A percentile compares a stretch with the other conserved stretches of the same genome.
These are phyloP conservation scores for Cladorrhinum sp. DNA, from an alignment of 2,329 filamentous ascomycete species.

Conservation along the genomic window DNA sequence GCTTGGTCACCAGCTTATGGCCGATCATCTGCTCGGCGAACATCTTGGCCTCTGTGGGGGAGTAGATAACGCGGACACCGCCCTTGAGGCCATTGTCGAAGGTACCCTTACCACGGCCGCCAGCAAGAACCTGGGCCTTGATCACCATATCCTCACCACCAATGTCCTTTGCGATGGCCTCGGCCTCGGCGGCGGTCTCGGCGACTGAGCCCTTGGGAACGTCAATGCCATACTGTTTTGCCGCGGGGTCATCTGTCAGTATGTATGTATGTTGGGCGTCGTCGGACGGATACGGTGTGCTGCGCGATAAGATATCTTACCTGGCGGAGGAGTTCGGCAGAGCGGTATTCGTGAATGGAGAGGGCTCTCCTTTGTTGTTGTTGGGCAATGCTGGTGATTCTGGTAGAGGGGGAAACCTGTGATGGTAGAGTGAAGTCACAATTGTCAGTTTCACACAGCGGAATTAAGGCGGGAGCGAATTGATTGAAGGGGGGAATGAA, in stretches of 20 bases:
- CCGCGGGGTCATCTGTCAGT: conserved; percentile 15
- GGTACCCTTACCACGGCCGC: conserved; percentile 93
- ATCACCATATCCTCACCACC: conserved; percentile 97
- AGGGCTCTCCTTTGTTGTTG: conserved; percentile 72
- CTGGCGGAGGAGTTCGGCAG: conserved; percentile 81
- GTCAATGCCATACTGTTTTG: conserved; percentile 82
- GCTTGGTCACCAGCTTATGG: conserved; percentile 99
- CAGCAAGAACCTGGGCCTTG: conserved; percentile 98
- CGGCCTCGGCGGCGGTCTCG: conserved; percentile 78
- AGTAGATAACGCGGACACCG: conserved; percentile 98
- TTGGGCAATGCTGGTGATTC: conserved; percentile 64
- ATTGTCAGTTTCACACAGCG: conserved; percentile 24
- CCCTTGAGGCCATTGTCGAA: conserved; percentile 99
- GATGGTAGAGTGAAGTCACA: conserved; percentile 27
- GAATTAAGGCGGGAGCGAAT: background rate
- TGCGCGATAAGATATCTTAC: conserved; percentile 39
- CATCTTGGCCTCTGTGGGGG: conserved; percentile 92
- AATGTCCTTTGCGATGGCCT: conserved; percentile 85
- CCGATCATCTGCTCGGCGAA: conserved; percentile 99
- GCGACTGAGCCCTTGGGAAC: conserved; percentile 89
- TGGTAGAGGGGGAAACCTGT: conserved; percentile 47
- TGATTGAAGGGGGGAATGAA: background rate
- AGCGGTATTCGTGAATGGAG: conserved; percentile 98
- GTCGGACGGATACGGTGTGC: conserved; percentile 10
- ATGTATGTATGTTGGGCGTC: conserved; percentile 5